Percentiles rank a stretch among this genome's conserved stretches.
Evolutionary conservation across 768 basidiomycete species (phyloP).

Genomic region (Phanerochaete sordida): DNA sequence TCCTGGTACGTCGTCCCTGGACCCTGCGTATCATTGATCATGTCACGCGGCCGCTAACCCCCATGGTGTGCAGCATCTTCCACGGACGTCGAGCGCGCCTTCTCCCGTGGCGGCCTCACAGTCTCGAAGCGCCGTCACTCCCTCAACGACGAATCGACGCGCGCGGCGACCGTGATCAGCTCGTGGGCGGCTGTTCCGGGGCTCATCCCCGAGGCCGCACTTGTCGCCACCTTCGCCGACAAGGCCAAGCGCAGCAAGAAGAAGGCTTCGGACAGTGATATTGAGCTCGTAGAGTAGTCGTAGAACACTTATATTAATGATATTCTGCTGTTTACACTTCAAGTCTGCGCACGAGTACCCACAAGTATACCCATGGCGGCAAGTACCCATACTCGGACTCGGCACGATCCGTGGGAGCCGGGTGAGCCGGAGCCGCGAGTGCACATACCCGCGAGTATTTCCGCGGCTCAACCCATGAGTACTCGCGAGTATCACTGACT

Average conservation of each 20-base stretch:
- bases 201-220: slow-evolving; percentile 13
- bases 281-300: background rate
- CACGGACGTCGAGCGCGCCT: slow-evolving; percentile 27
- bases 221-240: slow-evolving; percentile 1
- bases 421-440: background rate
- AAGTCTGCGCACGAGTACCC: background rate
- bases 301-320: too few relatives aligned
- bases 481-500: too few relatives aligned
- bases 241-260: background rate
- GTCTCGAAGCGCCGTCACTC: slow-evolving; percentile 26
- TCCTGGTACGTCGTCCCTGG: slow-evolving; percentile 13
- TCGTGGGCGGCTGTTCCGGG: slow-evolving; percentile 19
- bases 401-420: background rate
- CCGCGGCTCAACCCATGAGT: too few relatives aligned
- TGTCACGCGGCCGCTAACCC: background rate
- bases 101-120: slow-evolving; percentile 27
- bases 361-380: background rate
- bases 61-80: slow-evolving; percentile 24
- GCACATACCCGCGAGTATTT: background rate
- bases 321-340: background rate
- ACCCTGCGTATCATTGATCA: background rate
- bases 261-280: background rate
- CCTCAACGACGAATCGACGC: slow-evolving; percentile 21
- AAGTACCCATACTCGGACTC: too few relatives aligned
- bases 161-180: slow-evolving; percentile 22